phyloP scores from a whole-genome alignment of 192 early-diverging fungal genomes.

The Coemansia sp. region DNA sequence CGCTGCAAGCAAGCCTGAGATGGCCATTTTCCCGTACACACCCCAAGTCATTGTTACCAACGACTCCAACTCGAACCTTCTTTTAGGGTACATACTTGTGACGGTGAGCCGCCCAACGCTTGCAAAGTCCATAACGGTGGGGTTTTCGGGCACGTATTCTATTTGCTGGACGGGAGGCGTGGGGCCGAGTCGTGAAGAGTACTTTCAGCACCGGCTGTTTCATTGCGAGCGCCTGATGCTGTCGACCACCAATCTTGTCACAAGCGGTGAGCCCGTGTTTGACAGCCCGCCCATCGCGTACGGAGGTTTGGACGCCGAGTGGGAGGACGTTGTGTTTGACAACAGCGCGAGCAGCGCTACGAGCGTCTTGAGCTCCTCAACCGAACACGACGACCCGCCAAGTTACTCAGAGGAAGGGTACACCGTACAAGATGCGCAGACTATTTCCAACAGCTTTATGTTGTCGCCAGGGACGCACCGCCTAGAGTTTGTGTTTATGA shows the following conservation, averaged over 20 bases:
- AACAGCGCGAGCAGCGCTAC: slow-evolving; percentile 19
- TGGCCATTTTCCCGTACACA: slow-evolving; percentile 30
- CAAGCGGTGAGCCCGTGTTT: not conserved
- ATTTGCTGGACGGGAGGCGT: slow-evolving; percentile 29
- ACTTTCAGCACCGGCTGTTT: slow-evolving; percentile 37
- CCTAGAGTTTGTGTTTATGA: slow-evolving; percentile 31
- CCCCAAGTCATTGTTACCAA: slow-evolving; percentile 36
- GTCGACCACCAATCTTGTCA: slow-evolving; percentile 14
- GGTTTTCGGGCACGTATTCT: slow-evolving; percentile 32
- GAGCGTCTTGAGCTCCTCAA: not conserved
- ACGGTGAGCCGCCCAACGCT: slow-evolving; percentile 14
- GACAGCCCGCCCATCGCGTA: not conserved
- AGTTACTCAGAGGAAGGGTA: not conserved
- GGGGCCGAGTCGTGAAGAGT: slow-evolving; percentile 23
- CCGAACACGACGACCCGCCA: slow-evolving; percentile 4
- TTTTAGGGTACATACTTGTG: slow-evolving; percentile 26
- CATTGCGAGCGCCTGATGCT: slow-evolving; percentile 20
- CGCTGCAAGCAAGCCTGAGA: slow-evolving; percentile 10
- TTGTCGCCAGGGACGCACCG: slow-evolving; percentile 26
- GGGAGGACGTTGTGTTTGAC: slow-evolving; percentile 16
- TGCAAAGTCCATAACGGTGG: slow-evolving; percentile 25
- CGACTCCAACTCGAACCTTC: slow-evolving; percentile 36
- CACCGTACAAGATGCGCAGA: not conserved
- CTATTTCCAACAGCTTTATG: slow-evolving; percentile 10
- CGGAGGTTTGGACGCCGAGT: not conserved